Conservation (phyloP, 306 rosid genomes). For the Cyclanthera cordifolia region DNA sequence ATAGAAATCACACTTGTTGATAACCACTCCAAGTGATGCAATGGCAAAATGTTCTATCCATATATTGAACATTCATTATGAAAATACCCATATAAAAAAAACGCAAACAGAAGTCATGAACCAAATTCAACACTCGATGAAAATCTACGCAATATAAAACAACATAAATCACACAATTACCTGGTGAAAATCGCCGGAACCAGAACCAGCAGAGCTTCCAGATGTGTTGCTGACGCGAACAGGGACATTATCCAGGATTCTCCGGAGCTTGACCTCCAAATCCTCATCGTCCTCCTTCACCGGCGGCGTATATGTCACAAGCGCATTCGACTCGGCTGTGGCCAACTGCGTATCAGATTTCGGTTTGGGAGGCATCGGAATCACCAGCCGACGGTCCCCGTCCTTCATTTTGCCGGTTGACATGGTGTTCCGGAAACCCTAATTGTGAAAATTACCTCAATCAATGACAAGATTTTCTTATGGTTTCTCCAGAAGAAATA, state of each 20-base stretch:
- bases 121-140: neutral
- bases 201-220: constrained; percentile 92
- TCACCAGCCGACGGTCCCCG: neutral
- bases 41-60: neutral
- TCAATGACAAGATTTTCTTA: neutral
- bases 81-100: neutral
- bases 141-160: neutral
- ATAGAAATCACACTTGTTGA: neutral
- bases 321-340: constrained; percentile 38
- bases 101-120: neutral
- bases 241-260: constrained; percentile 81
- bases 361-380: neutral
- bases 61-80: neutral
- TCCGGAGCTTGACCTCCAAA: constrained; percentile 80
- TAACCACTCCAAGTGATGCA: neutral
- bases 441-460: neutral
- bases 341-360: neutral
- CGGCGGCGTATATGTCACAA: constrained; percentile 61
- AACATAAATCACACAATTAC: constrained; percentile 20
- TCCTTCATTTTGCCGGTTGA: constrained; percentile 34
- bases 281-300: constrained; percentile 87
- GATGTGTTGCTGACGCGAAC: constrained; percentile 95
- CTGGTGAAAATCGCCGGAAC: constrained; percentile 97
- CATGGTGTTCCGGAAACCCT: constrained; percentile 24
- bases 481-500: neutral